Evolutionary conservation across 257 asterid species (phyloP).

Genomic region (Verbascum thapsus): DNA sequence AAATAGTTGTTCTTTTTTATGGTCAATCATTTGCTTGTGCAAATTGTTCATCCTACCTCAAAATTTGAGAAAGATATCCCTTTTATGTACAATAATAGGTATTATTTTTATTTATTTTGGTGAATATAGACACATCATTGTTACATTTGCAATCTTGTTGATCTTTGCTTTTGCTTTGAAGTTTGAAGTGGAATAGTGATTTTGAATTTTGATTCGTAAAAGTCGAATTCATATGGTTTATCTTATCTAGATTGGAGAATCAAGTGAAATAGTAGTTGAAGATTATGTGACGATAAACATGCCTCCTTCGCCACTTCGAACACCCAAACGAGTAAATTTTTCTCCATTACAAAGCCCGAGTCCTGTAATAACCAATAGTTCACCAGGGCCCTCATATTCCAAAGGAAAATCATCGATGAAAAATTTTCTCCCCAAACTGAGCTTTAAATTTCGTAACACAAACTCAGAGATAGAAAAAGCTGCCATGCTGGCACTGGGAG

Average conservation of each 20-base stretch:
- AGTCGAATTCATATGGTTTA: background rate
- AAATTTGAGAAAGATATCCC: too few species aligned
- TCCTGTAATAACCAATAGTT: conserved; percentile 44
- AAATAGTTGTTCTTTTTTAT: too few species aligned
- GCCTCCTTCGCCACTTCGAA: conserved; percentile 60
- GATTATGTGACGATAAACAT: background rate
- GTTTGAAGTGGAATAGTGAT: too few species aligned
- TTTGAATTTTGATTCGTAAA: conserved; percentile 9
- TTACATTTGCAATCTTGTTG: too few species aligned
- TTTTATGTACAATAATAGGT: too few species aligned
- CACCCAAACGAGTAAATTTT: conserved; percentile 75
- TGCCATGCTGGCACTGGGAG: conserved; percentile 71
- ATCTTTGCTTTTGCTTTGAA: too few species aligned
- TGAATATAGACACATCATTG: too few species aligned
- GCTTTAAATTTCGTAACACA: conserved; percentile 71
- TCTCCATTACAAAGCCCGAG: conserved; percentile 86
- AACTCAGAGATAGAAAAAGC: conserved; percentile 69
- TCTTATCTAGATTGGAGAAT: conserved; percentile 46
- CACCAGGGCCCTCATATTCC: conserved; percentile 62
- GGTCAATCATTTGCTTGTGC: too few species aligned
- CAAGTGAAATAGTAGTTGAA: too few species aligned
- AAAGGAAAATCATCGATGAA: conserved; percentile 54
- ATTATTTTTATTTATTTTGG: too few species aligned
- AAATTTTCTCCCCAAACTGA: conserved; percentile 64
- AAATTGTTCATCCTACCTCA: too few species aligned